Evolutionary conservation across 1,284 basidiomycete species (phyloP).

Genomic region (Termitomyces sp.): DNA sequence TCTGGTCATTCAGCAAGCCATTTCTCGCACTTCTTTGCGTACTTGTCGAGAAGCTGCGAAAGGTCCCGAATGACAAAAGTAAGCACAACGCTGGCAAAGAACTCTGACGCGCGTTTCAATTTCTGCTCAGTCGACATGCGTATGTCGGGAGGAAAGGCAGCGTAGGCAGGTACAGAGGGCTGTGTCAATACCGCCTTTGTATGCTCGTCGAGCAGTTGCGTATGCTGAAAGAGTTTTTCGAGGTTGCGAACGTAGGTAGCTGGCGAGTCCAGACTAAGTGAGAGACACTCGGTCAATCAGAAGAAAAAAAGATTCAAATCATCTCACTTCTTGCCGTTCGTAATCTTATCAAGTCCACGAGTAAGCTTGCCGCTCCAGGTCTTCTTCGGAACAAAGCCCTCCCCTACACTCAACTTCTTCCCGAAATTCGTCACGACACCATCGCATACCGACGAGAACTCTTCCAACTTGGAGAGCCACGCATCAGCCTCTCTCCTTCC

Average conservation of each 20-base stretch:
- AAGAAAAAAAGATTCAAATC: slow-evolving; percentile 11
- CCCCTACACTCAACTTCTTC: slow-evolving; percentile 86
- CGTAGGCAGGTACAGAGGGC: slow-evolving; percentile 66
- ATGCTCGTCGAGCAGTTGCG: slow-evolving; percentile 85
- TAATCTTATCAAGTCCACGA: slow-evolving; percentile 85
- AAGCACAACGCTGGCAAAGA: slow-evolving; percentile 85
- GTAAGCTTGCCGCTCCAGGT: slow-evolving; percentile 81
- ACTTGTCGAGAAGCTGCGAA: slow-evolving; percentile 85
- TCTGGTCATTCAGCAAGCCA: slow-evolving; percentile 67
- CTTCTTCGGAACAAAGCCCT: slow-evolving; percentile 81
- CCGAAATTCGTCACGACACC: slow-evolving; percentile 78
- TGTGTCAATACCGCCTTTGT: slow-evolving; percentile 66
- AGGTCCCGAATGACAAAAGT: slow-evolving; percentile 88
- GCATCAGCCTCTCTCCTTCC: slow-evolving; percentile 66
- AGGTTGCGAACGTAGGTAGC: slow-evolving; percentile 81
- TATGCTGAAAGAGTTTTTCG: slow-evolving; percentile 67
- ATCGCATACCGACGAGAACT: slow-evolving; percentile 76
- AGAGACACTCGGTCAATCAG: slow-evolving; percentile 13
- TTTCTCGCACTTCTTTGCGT: slow-evolving; percentile 85
- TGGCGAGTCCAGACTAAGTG: slow-evolving; percentile 77
- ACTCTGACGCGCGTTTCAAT: slow-evolving; percentile 80
- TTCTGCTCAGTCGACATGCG: slow-evolving; percentile 67
- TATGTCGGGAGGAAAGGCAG: slow-evolving; percentile 59
- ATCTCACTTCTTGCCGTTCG: slow-evolving; percentile 83
- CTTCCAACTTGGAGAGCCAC: slow-evolving; percentile 68